Percentiles rank a stretch among this genome's conserved stretches.
phyloP scores from a whole-genome alignment of 331 rosid species.

The Quercus lobata region DNA sequence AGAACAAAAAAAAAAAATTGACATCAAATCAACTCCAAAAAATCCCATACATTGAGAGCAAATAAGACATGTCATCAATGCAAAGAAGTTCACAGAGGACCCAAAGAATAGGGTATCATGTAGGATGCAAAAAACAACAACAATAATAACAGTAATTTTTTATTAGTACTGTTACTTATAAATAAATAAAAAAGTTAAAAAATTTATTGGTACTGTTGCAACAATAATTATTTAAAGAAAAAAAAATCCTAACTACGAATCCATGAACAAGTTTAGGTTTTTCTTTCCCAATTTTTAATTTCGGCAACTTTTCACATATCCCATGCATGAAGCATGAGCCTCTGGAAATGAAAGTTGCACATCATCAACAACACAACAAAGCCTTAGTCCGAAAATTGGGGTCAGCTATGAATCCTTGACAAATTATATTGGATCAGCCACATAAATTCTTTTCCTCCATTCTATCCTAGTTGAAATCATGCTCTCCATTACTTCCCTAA shows the following conservation, averaged over 20 bases:
- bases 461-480: no score
- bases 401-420: no score
- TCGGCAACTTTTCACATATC: not conserved
- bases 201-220: no score
- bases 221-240: no score
- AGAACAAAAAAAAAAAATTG: not conserved
- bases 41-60: not conserved
- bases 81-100: not conserved
- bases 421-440: no score
- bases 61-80: not conserved
- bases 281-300: not conserved
- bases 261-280: not conserved
- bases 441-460: no score
- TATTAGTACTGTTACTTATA: no score
- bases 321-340: not conserved
- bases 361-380: no score
- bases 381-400: no score
- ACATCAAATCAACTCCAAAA: slow-evolving; percentile 18
- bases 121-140: not conserved
- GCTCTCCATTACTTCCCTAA: no score
- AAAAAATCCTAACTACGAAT: not conserved
- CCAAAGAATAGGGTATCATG: not conserved
- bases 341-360: not conserved
- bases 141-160: no score
- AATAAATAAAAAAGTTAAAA: no score